phyloP scores from a whole-genome alignment of 1,284 basidiomycete species.

The Papiliotrema fonsecae region DNA sequence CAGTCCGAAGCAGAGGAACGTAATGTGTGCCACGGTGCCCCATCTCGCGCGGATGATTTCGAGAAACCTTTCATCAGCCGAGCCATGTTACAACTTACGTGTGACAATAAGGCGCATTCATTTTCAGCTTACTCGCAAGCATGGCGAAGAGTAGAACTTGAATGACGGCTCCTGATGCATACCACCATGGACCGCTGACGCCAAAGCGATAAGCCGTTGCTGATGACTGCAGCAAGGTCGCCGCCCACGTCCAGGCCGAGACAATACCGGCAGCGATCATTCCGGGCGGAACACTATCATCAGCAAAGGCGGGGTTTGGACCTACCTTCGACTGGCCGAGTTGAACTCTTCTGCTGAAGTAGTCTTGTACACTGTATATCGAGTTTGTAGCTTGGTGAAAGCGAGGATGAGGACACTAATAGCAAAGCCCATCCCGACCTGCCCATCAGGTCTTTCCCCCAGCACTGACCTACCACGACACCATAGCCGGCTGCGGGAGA shows the following conservation, averaged over 20 bases:
- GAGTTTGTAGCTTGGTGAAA: slow-evolving; percentile 37
- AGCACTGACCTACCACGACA: too few species aligned
- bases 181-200: slow-evolving; percentile 54
- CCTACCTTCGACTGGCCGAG: slow-evolving; percentile 54
- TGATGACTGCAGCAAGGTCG: slow-evolving; percentile 49
- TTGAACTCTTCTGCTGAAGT: slow-evolving; percentile 67
- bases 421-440: too few species aligned
- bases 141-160: slow-evolving; percentile 54
- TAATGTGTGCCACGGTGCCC: slow-evolving; percentile 65
- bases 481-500: too few species aligned
- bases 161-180: slow-evolving; percentile 24
- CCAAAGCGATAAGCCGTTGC: slow-evolving; percentile 55
- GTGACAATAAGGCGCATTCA: slow-evolving; percentile 51
- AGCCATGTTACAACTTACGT: slow-evolving; percentile 33
- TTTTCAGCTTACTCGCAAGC: slow-evolving; percentile 56
- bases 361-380: slow-evolving; percentile 39
- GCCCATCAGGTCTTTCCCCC: too few species aligned
- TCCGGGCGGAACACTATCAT: slow-evolving; percentile 71
- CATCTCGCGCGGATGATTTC: slow-evolving; percentile 67
- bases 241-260: slow-evolving; percentile 56
- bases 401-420: slow-evolving; percentile 6
- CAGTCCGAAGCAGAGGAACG: slow-evolving; percentile 73
- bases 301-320: neutral
- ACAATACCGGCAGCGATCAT: slow-evolving; percentile 87
- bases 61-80: slow-evolving; percentile 45